Base-by-base conservation (phyloP, 805 yeast genomes). In the Maudiozyma bulderi region DNA sequence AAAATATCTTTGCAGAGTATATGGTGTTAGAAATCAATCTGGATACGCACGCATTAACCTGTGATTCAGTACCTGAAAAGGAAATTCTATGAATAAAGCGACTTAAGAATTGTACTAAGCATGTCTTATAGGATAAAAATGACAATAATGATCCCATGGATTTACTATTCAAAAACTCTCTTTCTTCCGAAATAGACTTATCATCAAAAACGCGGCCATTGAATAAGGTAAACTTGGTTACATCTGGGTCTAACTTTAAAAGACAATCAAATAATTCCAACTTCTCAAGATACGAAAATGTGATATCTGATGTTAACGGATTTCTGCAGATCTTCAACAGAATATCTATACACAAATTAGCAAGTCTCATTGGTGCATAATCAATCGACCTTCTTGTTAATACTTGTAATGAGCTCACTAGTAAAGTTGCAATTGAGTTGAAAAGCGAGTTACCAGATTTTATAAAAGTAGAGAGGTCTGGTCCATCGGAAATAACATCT, bases 1-100 rank as follows among this genome's bases (percentile, higher is more conserved):
- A 76, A 48, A 88, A 70, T 1, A 86, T 69, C 52, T 78, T 81
- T 0, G 91, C 83, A 0, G 88, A 75, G 1, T 84, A 85, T 50
- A 76, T 67, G 29, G 77, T 69, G 51, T 71, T 73, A 14, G 75
- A 59, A 13, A 82, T 78, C 20, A 89, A 67, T 4, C 72, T 57
- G 5, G 74, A 70, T 29, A 82, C 69, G 54, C 84, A 83, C 28
- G 59, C 46, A 28, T 46, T 14, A 3, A 60, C 70, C 66, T 41
- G 75, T 68, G 50, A 77, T 72, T 55, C 80, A 67, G 30, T 84
- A 67, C 38, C 80, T 57, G 7, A 83, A 71, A 7, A 78, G 73
- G 54, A 67, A 52, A 43, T 57, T 48, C 74, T 74, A 59, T 84
- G 89, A n/a, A 91, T 71, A 54, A 88, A 95, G 47, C 84, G 66